Evolutionary conservation across 2,329 filamentous ascomycete species (phyloP).

Genomic region (Cladosporium sp.): DNA sequence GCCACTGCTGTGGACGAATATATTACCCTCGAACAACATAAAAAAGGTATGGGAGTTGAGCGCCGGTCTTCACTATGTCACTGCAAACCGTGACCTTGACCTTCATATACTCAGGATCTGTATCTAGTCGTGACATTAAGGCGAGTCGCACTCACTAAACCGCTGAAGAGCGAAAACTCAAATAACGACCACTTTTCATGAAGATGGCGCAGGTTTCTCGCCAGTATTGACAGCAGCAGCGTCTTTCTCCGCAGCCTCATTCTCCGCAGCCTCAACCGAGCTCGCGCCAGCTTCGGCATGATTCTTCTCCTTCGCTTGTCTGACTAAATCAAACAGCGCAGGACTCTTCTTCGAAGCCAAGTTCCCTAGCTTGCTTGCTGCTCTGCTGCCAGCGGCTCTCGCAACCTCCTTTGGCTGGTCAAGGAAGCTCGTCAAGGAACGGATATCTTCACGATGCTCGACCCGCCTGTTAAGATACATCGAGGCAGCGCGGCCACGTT

Average conservation of each 20-base stretch:
- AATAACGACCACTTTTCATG: background rate
- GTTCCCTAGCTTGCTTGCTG: background rate
- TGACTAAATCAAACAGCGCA: background rate
- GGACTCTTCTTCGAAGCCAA: background rate
- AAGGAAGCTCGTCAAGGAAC: slow-evolving; percentile 26
- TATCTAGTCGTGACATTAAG: background rate
- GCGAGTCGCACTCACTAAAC: background rate
- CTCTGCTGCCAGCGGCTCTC: slow-evolving; percentile 1
- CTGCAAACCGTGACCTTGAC: too few relatives aligned
- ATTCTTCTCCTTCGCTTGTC: slow-evolving; percentile 7
- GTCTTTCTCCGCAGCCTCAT: background rate
- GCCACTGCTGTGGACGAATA: too few relatives aligned
- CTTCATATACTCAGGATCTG: too few relatives aligned
- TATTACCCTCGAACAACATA: too few relatives aligned
- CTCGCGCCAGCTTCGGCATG: background rate
- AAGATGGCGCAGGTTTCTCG: background rate
- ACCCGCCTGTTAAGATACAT: slow-evolving; percentile 54
- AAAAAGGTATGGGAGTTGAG: too few relatives aligned
- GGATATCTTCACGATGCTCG: slow-evolving; percentile 40
- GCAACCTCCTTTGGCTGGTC: slow-evolving; percentile 10
- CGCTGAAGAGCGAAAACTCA: background rate
- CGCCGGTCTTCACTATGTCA: too few relatives aligned
- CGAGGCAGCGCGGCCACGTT: slow-evolving; percentile 47
- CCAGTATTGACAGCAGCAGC: background rate
- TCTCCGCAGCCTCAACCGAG: background rate